Conservation (phyloP, 2,329 filamentous ascomycete species). For the Hymenoscyphus albidus region DNA sequence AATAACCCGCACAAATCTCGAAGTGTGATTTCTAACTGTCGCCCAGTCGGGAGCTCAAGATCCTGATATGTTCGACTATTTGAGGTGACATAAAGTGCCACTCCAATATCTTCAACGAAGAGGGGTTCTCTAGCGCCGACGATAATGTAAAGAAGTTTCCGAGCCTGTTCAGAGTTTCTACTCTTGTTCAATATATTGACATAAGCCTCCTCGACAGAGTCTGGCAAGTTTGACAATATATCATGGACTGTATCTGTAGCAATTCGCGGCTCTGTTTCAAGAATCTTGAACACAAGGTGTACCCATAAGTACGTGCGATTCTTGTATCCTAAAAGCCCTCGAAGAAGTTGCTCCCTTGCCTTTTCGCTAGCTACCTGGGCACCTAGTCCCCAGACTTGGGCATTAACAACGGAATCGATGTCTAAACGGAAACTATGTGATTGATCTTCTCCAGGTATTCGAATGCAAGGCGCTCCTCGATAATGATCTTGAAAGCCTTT, state of each 20-base stretch:
- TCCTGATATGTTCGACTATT: background rate
- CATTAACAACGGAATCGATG: too few relatives aligned
- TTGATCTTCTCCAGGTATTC: too few relatives aligned
- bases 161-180: slow-evolving; percentile 26
- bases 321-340: slow-evolving; percentile 30
- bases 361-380: too few relatives aligned
- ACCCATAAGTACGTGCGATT: background rate
- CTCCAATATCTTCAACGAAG: slow-evolving; percentile 18
- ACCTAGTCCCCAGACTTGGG: too few relatives aligned
- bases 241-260: background rate
- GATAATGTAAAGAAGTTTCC: slow-evolving; percentile 37
- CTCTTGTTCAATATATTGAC: slow-evolving; percentile 36
- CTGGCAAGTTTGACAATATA: slow-evolving; percentile 5
- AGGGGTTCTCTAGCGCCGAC: slow-evolving; percentile 36
- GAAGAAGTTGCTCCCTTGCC: too few relatives aligned
- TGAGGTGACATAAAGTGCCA: slow-evolving; percentile 5
- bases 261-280: slow-evolving; percentile 9
- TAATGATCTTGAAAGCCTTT: too few relatives aligned
- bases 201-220: slow-evolving; percentile 36
- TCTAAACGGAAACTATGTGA: too few relatives aligned
- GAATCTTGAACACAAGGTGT: background rate
- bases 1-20: slow-evolving; percentile 38
- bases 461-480: too few relatives aligned
- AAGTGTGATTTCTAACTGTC: slow-evolving; percentile 24
- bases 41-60: slow-evolving; percentile 19